Percentiles rank a stretch among this genome's conserved stretches.
These are phyloP conservation scores for Monascus purpureus DNA, from an alignment of 495 filamentous ascomycete species.

Conservation along the genomic window DNA sequence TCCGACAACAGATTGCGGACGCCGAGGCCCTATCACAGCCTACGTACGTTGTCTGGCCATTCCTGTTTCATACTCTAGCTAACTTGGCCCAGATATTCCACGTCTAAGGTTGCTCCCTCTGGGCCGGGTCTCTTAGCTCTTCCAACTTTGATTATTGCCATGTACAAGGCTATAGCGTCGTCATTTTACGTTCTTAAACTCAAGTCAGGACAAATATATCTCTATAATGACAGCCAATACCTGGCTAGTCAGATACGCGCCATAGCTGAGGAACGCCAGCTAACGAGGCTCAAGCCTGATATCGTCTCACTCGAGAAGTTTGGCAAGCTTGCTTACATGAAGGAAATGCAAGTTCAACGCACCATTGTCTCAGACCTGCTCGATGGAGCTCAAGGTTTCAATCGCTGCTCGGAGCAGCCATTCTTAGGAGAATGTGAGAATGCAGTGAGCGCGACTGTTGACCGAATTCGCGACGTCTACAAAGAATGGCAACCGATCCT, in stretches of 20 bases:
- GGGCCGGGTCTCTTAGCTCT: constrained; percentile 64
- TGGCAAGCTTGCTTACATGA: constrained; percentile 70
- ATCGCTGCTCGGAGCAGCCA: constrained; percentile 44
- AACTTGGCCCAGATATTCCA: constrained; percentile 18
- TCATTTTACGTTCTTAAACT: constrained; percentile 56
- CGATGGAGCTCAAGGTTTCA: constrained; percentile 57
- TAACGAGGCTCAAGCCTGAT: constrained; percentile 51
- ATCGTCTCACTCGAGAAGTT: constrained; percentile 60
- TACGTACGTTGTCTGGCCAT: constrained; percentile 38
- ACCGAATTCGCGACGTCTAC: constrained; percentile 54
- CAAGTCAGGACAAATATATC: constrained; percentile 66
- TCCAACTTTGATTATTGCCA: constrained; percentile 71
- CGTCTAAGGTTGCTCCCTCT: constrained; percentile 51
- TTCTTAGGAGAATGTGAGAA: constrained; percentile 53
- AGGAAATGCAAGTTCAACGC: constrained; percentile 76
- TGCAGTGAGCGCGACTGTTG: constrained; percentile 53
- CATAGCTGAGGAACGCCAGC: constrained; percentile 33
- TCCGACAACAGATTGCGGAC: constrained; percentile 56
- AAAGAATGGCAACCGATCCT: constrained; percentile 68
- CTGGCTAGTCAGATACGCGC: constrained; percentile 59
- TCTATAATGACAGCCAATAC: constrained; percentile 85
- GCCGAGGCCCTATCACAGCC: constrained; percentile 45
- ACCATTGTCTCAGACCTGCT: constrained; percentile 75
- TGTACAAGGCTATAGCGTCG: constrained; percentile 79
- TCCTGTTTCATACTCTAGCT: constrained; percentile 2